phyloP scores from a whole-genome alignment of 2,329 filamentous ascomycete species.

The Monosporascus cannonballus region DNA sequence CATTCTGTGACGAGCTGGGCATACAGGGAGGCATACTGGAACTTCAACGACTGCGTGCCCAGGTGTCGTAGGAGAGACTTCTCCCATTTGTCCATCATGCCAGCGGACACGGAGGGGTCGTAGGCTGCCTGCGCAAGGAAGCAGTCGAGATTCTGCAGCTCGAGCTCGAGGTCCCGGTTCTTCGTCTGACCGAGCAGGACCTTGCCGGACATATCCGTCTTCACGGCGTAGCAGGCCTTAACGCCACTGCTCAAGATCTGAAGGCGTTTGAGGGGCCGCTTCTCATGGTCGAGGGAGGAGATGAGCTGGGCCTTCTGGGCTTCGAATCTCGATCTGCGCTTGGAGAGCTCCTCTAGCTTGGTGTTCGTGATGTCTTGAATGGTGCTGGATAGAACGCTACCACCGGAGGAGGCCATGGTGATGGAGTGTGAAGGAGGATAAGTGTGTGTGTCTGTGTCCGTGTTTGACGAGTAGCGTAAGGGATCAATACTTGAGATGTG shows the following conservation, averaged over 20 bases:
- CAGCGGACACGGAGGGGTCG: conserved; percentile 28
- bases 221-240: conserved; percentile 2
- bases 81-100: conserved; percentile 26
- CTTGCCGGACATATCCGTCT: conserved; percentile 16
- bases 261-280: conserved; percentile 7
- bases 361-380: conserved; percentile 23
- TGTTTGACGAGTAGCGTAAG: no score
- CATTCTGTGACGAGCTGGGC: conserved; percentile 33
- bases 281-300: conserved; percentile 3
- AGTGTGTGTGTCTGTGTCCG: no score
- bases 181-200: conserved; percentile 29
- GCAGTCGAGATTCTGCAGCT: conserved; percentile 24
- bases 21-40: conserved; percentile 28
- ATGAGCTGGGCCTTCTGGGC: conserved; percentile 7
- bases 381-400: conserved; percentile 19
- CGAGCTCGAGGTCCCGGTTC: background rate
- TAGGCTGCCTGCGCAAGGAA: conserved; percentile 31
- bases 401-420: no score
- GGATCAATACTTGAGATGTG: no score
- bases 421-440: no score
- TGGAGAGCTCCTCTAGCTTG: conserved; percentile 25
- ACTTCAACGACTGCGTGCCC: conserved; percentile 29
- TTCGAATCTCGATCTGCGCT: conserved; percentile 17
- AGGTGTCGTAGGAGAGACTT: conserved; percentile 24
- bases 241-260: conserved; percentile 7